Conservation (phyloP, 192 early-diverging fungal genomes). For the Lunasporangiospora selenospora region DNA sequence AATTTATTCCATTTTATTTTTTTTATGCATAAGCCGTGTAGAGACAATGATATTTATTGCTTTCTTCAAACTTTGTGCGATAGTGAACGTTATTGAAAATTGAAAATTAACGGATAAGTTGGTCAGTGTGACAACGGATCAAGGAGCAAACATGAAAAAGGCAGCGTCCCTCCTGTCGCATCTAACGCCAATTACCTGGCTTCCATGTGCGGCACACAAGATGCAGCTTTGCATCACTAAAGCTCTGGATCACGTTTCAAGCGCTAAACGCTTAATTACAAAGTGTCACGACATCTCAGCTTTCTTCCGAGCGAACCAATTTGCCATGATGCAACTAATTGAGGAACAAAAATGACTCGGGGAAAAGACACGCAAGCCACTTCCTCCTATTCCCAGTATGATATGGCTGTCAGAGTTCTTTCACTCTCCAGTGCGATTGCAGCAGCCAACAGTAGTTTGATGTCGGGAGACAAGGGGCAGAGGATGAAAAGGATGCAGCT, state of each 20-base stretch:
- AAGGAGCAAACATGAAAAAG: not conserved
- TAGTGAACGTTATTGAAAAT: not conserved
- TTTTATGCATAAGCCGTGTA: not conserved
- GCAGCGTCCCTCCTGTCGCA: not conserved
- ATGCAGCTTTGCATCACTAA: not conserved
- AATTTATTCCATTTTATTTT: not conserved
- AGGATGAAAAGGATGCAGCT: not conserved
- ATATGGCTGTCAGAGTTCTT: not conserved
- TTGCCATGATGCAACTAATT: not conserved
- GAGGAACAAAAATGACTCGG: not conserved
- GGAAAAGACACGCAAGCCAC: not conserved
- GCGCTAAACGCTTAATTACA: not conserved
- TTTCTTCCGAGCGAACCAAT: not conserved
- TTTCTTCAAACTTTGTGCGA: not conserved
- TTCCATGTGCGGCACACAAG: not conserved
- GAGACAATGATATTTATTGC: not conserved
- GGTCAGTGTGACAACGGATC: not conserved
- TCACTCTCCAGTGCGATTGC: not conserved
- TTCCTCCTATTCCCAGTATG: not conserved
- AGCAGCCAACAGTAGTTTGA: not conserved
- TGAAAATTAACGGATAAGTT: not conserved
- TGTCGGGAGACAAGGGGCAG: not conserved
- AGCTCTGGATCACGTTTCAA: not conserved
- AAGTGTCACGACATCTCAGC: not conserved
- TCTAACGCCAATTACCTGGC: not conserved